Evolutionary conservation across 2,329 filamentous ascomycete species (phyloP), one percentile per base, ranked within the genome.

Genomic region (Ophiocordyceps polyrhachis-furcata): DNA sequence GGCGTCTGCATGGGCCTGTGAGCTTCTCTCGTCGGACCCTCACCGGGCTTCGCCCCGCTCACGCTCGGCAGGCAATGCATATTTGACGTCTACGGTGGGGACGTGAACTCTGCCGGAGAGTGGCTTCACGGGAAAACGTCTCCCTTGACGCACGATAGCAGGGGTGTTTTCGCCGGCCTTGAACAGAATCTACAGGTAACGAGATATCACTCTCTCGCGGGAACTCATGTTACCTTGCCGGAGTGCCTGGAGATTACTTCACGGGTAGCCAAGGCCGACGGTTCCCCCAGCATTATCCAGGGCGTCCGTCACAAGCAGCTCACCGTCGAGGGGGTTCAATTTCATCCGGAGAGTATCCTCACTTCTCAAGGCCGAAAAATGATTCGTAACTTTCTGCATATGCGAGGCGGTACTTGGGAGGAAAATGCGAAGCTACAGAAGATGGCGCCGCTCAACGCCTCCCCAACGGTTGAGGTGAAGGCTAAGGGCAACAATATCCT

Each of bases 1-100:
- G 91, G 91, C n/a, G 91, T 98, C 28, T 98, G 91, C 59, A 96
- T 98, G 89, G 91, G 91, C 53, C 81, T 95, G 79, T 83, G 62
- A 70, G 79, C 73, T 31, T 35, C 29, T 14, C 14, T 13, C n/a
- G 2, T 31, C 35, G 4, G 8, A 11, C 17, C 19, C 32, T 13
- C 5, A 11, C 20, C 6, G 6, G 12, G 13, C 17, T 15, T 28
- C 14, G 9, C 8, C 9, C 12, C 11, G 7, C 49, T 46, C 47
- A 44, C 46, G 38, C 32, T 46, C 17, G 42, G 20, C 52, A 83
- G 79, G 53, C 91, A 98, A 69, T 98, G 91, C 63, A 96, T 98
- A 51, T 89, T 93, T 58, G 83, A 91, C 45, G 80, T 86, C 29
- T 96, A 93, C 56, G 91, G 91, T 42, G 91, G 91, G 48, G 79